These are phyloP conservation scores for Filobasidium floriforme DNA, from an alignment of 768 basidiomycete species.

Conservation along the genomic window DNA sequence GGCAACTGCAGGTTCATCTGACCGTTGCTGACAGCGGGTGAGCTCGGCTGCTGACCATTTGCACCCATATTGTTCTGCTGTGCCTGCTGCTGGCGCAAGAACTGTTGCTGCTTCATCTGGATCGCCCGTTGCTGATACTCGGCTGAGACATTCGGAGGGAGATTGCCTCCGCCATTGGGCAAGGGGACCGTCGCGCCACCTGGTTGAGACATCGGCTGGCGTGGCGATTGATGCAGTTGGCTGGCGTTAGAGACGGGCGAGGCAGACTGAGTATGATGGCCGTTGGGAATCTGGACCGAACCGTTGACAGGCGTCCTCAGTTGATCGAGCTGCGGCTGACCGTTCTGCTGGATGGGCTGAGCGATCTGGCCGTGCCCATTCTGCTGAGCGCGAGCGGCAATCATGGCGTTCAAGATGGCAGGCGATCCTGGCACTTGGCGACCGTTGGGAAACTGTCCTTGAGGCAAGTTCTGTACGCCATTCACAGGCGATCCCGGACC, in stretches of 20 bases:
- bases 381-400: background rate
- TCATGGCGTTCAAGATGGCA: slow-evolving; percentile 5
- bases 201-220: slow-evolving; percentile 6
- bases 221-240: slow-evolving; percentile 7
- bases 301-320: background rate
- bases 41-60: background rate
- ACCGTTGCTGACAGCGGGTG: background rate
- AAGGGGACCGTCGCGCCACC: background rate
- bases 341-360: slow-evolving; percentile 4
- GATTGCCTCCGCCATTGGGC: background rate
- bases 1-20: slow-evolving; percentile 18
- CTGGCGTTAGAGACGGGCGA: background rate
- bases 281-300: background rate
- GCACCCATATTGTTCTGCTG: background rate
- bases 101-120: slow-evolving; percentile 6
- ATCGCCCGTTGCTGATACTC: background rate
- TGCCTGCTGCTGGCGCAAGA: background rate
- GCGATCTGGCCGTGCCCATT: background rate
- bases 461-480: slow-evolving; percentile 8
- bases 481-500: slow-evolving; percentile 18
- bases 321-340: background rate
- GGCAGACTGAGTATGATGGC: background rate
- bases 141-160: background rate
- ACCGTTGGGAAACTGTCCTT: background rate
- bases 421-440: background rate